Conservation (phyloP, 441 rosid genomes). For the Theobroma grandiflorum region DNA sequence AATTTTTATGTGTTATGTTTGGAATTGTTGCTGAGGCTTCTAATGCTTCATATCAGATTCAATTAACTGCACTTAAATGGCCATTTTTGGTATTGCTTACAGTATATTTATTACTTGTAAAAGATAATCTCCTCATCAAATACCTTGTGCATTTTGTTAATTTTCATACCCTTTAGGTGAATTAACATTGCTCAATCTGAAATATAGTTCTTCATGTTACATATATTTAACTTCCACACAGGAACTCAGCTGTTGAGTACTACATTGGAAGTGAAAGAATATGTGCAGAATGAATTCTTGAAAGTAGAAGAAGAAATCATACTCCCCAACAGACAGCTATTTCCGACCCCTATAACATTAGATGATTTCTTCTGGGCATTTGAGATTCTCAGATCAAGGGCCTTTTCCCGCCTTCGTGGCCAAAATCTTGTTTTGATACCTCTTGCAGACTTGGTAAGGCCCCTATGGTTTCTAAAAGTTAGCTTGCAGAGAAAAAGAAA, state of each 20-base stretch:
- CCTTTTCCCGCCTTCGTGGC: conserved; percentile 89
- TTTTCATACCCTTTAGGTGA: neutral
- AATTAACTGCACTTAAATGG: neutral
- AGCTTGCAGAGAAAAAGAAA: neutral
- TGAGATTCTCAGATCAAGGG: conserved; percentile 88
- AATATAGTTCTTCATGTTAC: neutral
- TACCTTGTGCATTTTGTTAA: neutral
- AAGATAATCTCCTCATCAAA: neutral
- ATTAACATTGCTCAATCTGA: neutral
- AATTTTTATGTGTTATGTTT: neutral
- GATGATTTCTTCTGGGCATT: conserved; percentile 91
- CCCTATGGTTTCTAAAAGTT: conserved; percentile 21
- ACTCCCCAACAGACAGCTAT: conserved; percentile 60
- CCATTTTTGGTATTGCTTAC: neutral
- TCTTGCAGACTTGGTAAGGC: conserved; percentile 84
- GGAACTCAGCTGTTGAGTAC: conserved; percentile 87
- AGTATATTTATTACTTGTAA: neutral
- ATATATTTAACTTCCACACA: conserved; percentile 26
- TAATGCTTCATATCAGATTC: neutral
- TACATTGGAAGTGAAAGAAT: conserved; percentile 75
- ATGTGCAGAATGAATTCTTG: conserved; percentile 62
- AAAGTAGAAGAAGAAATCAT: conserved; percentile 75
- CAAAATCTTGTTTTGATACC: conserved; percentile 90
- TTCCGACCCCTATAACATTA: conserved; percentile 65
- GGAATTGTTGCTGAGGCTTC: neutral